Evolutionary conservation across 2,329 filamentous ascomycete genomes (phyloP).

Genomic region (Colletotrichum plurivorum): DNA sequence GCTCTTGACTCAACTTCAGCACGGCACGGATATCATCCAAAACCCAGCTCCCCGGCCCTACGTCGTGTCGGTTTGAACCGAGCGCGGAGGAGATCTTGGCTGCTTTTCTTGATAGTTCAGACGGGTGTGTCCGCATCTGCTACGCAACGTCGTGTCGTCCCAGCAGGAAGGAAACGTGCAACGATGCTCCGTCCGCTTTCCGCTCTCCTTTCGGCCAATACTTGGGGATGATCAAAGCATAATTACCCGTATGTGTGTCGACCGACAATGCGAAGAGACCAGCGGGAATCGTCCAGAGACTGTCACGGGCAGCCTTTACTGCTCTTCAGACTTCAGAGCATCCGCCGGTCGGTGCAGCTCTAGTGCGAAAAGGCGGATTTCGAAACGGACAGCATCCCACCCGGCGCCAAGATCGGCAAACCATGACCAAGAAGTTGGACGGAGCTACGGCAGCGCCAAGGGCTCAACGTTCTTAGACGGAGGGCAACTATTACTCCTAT

Average conservation of each 20-base stretch:
- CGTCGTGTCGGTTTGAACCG: constrained; percentile 27
- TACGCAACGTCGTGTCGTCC: constrained; percentile 8
- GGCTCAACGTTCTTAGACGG: constrained; percentile 19
- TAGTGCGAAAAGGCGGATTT: constrained; percentile 7
- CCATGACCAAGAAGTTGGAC: constrained; percentile 34
- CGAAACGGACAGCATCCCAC: constrained; percentile 33
- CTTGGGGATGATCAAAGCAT: constrained; percentile 7
- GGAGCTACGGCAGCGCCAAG: constrained; percentile 30
- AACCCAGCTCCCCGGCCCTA: constrained; percentile 23
- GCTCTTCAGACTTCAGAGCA: too few species aligned
- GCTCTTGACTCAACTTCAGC: constrained; percentile 15
- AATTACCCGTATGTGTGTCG: not conserved
- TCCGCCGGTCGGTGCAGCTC: constrained; percentile 15
- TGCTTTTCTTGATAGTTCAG: constrained; percentile 31
- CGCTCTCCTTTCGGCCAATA: constrained; percentile 12
- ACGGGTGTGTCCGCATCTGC: not conserved
- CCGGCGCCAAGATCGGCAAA: constrained; percentile 37
- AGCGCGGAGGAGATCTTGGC: constrained; percentile 20
- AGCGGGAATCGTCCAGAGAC: not conserved
- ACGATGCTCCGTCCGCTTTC: not conserved
- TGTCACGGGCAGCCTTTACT: not conserved
- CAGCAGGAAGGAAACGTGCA: constrained; percentile 9
- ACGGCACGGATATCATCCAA: constrained; percentile 11
- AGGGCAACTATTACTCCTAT: not conserved
- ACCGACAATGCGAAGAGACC: not conserved